Percentiles rank a stretch among this genome's conserved stretches.
These are phyloP conservation scores for Penicillium silybi DNA, from an alignment of 495 filamentous ascomycete species.

Conservation along the genomic window DNA sequence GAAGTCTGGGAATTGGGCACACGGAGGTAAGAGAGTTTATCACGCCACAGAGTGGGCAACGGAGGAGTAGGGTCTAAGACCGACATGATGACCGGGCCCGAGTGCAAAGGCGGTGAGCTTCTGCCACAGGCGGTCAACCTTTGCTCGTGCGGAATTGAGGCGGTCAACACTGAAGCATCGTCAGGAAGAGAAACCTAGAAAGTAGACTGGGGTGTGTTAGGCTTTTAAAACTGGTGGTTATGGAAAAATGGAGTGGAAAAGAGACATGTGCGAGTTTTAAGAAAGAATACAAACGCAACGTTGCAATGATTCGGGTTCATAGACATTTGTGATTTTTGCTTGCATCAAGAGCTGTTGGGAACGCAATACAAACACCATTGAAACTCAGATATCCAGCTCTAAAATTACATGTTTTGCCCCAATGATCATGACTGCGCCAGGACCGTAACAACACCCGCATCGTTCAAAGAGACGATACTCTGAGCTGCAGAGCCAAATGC, in stretches of 20 bases:
- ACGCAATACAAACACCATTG: conserved; percentile 24
- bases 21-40: not conserved
- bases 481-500: conserved; percentile 74
- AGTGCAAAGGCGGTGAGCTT: conserved; percentile 16
- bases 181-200: not conserved
- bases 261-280: not conserved
- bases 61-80: not conserved
- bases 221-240: not conserved
- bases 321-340: conserved; percentile 2
- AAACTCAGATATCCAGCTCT: conserved; percentile 23
- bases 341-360: conserved; percentile 15
- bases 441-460: conserved; percentile 68
- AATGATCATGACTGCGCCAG: conserved; percentile 49
- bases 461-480: conserved; percentile 68
- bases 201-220: not conserved
- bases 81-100: conserved; percentile 12
- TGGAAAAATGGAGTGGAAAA: not conserved
- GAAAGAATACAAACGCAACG: not conserved
- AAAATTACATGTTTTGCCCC: conserved; percentile 28
- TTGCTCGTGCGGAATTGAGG: not conserved
- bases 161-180: not conserved
- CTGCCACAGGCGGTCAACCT: conserved; percentile 2
- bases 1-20: not conserved
- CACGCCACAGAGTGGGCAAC: not conserved
- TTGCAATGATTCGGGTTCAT: not conserved